A percentile compares a stretch with the other conserved stretches of the same genome.
These are phyloP conservation scores for Mariannaea elegans DNA, from an alignment of 2,329 filamentous ascomycete genomes.

Conservation along the genomic window DNA sequence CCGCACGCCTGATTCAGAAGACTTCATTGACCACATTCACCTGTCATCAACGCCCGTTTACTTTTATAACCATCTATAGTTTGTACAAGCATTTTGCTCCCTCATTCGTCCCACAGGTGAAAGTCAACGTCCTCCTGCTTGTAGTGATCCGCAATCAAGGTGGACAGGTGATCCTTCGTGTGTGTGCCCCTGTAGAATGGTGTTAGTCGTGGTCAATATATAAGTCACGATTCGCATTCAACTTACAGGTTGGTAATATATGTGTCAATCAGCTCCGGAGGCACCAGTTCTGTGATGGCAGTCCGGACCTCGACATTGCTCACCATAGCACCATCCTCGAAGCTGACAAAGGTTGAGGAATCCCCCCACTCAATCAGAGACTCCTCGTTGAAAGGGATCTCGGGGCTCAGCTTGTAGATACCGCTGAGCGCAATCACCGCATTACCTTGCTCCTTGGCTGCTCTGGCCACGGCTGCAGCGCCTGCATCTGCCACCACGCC, in stretches of 20 bases:
- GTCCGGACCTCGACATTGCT: constrained; percentile 81
- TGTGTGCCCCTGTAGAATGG: constrained; percentile 64
- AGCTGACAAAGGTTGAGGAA: constrained; percentile 78
- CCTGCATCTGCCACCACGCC: constrained; percentile 85
- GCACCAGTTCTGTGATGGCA: constrained; percentile 84
- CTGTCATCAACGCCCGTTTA: constrained; percentile 9
- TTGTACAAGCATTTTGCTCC: background rate
- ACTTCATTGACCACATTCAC: background rate
- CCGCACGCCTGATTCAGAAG: background rate
- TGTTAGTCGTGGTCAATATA: constrained; percentile 15
- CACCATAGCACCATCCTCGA: constrained; percentile 81
- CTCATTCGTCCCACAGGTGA: constrained; percentile 54
- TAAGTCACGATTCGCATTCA: constrained; percentile 11
- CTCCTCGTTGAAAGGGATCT: constrained; percentile 85
- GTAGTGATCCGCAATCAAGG: constrained; percentile 79
- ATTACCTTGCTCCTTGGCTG: constrained; percentile 82
- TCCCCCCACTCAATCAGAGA: constrained; percentile 88
- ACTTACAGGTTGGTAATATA: constrained; percentile 82
- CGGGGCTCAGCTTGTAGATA: constrained; percentile 92
- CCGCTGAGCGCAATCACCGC: constrained; percentile 90
- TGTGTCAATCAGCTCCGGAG: constrained; percentile 77
- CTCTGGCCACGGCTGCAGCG: constrained; percentile 83
- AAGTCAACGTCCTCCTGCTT: constrained; percentile 76
- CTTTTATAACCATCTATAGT: constrained; percentile 23
- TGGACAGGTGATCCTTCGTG: constrained; percentile 76